phyloP scores from a whole-genome alignment of 345 rosid genomes.

The Gossypium sturtianum region DNA sequence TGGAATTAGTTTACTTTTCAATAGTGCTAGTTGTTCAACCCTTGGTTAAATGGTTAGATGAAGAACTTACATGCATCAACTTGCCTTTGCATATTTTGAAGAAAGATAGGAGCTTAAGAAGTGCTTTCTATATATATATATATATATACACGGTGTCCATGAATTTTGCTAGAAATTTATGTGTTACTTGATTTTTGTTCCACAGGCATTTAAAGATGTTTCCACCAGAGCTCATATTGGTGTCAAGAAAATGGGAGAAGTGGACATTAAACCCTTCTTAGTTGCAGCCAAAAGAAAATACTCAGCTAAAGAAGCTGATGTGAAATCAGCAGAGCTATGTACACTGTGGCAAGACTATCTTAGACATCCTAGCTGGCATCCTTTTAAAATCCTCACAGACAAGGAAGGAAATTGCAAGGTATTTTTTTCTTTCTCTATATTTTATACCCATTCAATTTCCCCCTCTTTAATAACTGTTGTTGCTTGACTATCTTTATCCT shows the following conservation, averaged over 20 bases:
- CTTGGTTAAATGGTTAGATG: neutral
- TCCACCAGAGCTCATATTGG: constrained; percentile 6
- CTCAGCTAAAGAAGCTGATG: neutral
- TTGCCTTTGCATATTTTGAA: neutral
- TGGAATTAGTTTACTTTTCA: too few relatives aligned
- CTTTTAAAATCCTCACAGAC: constrained; percentile 8
- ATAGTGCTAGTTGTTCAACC: too few relatives aligned
- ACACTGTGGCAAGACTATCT: constrained; percentile 6
- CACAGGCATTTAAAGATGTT: constrained; percentile 18
- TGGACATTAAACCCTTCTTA: constrained; percentile 2
- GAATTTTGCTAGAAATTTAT: neutral
- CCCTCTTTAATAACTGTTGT: neutral
- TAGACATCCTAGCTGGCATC: constrained; percentile 10
- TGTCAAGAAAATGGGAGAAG: constrained; percentile 11
- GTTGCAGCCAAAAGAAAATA: neutral
- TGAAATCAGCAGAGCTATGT: constrained; percentile 9
- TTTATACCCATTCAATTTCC: neutral
- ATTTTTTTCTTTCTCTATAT: neutral
- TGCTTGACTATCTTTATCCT: neutral
- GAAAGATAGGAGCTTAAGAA: neutral
- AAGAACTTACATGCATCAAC: neutral
- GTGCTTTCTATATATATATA: neutral
- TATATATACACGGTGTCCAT: neutral
- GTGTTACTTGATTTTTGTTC: constrained; percentile 10
- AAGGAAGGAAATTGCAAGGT: neutral